These are phyloP conservation scores for Vigna unguiculata DNA, from an alignment of 306 rosid genomes.

Conservation along the genomic window DNA sequence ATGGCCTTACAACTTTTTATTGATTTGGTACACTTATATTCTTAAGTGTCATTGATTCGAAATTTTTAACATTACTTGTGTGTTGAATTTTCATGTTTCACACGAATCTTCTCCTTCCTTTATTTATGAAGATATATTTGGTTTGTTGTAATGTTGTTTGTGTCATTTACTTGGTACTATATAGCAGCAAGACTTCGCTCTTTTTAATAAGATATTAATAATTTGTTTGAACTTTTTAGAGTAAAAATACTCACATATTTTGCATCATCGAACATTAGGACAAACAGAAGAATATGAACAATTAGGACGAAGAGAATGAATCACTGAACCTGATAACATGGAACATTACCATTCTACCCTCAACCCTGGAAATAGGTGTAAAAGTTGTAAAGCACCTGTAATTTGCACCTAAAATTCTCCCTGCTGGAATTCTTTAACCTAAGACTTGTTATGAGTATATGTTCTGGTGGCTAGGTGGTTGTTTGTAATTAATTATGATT, in stretches of 20 bases:
- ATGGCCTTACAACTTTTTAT: neutral
- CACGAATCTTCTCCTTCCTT: neutral
- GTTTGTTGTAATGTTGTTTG: constrained; percentile 5
- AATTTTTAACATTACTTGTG: neutral
- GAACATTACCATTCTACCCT: constrained; percentile 8
- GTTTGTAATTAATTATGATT: constrained; percentile 21
- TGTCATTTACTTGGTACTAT: neutral
- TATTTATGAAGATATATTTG: neutral
- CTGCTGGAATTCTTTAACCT: neutral
- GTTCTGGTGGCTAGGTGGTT: neutral
- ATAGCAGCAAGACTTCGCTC: neutral
- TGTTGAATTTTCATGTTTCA: constrained; percentile 19
- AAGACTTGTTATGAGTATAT: constrained; percentile 9
- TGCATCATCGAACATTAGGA: neutral
- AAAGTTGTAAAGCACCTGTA: constrained; percentile 5
- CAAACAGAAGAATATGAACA: constrained; percentile 11
- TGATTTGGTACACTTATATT: neutral
- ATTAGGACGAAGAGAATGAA: constrained; percentile 23
- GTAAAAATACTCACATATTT: constrained; percentile 14
- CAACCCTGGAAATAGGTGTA: constrained; percentile 20
- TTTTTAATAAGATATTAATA: constrained; percentile 12
- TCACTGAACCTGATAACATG: constrained; percentile 15
- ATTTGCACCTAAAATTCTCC: neutral
- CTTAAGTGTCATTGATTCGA: constrained; percentile 5
- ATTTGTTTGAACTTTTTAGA: constrained; percentile 24